Evolutionary conservation across 495 filamentous ascomycete genomes (phyloP).

Genomic region (Evernia prunastri): DNA sequence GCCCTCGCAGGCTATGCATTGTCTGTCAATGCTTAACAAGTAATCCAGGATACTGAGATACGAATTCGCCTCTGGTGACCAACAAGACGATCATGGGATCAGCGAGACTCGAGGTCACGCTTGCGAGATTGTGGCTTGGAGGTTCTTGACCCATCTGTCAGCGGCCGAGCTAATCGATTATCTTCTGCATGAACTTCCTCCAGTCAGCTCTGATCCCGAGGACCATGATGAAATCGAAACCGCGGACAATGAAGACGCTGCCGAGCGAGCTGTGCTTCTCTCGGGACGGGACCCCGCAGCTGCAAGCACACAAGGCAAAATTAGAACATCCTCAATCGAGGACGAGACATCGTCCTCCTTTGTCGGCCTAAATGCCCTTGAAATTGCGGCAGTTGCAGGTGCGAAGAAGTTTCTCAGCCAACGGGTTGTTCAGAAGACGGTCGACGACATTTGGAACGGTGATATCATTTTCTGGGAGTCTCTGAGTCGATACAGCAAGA

Average conservation of each 20-base stretch:
- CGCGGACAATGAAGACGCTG: constrained; percentile 20
- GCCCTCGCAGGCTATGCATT: background rate
- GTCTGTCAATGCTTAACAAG: background rate
- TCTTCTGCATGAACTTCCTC: constrained; percentile 71
- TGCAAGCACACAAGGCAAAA: background rate
- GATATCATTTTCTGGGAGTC: constrained; percentile 90
- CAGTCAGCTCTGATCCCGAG: constrained; percentile 21
- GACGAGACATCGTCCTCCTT: constrained; percentile 55
- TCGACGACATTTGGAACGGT: constrained; percentile 86
- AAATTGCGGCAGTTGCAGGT: constrained; percentile 82
- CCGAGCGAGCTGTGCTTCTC: constrained; percentile 14
- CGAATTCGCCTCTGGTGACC: constrained; percentile 55
- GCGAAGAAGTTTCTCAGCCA: constrained; percentile 90
- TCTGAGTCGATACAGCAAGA: constrained; percentile 65
- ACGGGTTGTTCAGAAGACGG: constrained; percentile 74
- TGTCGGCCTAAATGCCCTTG: constrained; percentile 74
- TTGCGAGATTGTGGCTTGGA: constrained; percentile 89
- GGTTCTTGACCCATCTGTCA: constrained; percentile 71
- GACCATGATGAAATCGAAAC: constrained; percentile 13
- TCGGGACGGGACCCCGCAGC: background rate
- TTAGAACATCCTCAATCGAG: background rate
- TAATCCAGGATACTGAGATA: constrained; percentile 65
- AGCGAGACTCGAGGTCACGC: constrained; percentile 73
- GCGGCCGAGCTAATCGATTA: constrained; percentile 77
- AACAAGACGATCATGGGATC: constrained; percentile 60